Evolutionary conservation across 1,284 basidiomycete genomes (phyloP).

Genomic region (Farysia itapuensis): DNA sequence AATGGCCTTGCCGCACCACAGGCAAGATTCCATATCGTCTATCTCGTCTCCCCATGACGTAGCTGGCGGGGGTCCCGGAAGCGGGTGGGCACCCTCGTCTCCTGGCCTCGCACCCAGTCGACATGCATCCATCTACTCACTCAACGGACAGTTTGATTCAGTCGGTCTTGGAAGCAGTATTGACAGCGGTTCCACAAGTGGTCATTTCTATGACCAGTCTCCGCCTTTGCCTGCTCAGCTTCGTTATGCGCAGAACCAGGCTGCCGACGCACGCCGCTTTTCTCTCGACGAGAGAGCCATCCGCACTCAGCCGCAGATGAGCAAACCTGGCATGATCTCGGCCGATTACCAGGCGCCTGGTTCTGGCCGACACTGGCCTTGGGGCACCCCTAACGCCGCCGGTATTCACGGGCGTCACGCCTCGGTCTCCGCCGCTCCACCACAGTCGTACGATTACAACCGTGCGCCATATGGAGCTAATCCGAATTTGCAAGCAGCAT

Average conservation of each 20-base stretch:
- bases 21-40: conserved; percentile 35
- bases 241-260: conserved; percentile 31
- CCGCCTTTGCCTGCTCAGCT: conserved; percentile 35
- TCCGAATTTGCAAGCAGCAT: conserved; percentile 16
- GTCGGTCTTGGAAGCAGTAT: conserved; percentile 32
- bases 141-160: conserved; percentile 39
- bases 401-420: conserved; percentile 33
- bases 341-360: conserved; percentile 32
- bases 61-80: too few relatives aligned
- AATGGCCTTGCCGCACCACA: conserved; percentile 30
- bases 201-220: conserved; percentile 38
- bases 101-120: conserved; percentile 30
- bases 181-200: conserved; percentile 28
- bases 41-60: conserved; percentile 39
- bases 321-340: conserved; percentile 32
- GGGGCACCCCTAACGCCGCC: conserved; percentile 19
- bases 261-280: conserved; percentile 33
- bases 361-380: conserved; percentile 39
- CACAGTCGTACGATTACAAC: conserved; percentile 31
- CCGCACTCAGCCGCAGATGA: conserved; percentile 27
- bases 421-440: conserved; percentile 31
- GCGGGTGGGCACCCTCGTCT: conserved; percentile 39
- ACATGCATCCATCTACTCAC: conserved; percentile 39
- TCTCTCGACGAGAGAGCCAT: conserved; percentile 39
- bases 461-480: conserved; percentile 33